These are phyloP conservation scores for Moesziomyces globuligerus DNA, from an alignment of 1,284 basidiomycete species.

Conservation along the genomic window DNA sequence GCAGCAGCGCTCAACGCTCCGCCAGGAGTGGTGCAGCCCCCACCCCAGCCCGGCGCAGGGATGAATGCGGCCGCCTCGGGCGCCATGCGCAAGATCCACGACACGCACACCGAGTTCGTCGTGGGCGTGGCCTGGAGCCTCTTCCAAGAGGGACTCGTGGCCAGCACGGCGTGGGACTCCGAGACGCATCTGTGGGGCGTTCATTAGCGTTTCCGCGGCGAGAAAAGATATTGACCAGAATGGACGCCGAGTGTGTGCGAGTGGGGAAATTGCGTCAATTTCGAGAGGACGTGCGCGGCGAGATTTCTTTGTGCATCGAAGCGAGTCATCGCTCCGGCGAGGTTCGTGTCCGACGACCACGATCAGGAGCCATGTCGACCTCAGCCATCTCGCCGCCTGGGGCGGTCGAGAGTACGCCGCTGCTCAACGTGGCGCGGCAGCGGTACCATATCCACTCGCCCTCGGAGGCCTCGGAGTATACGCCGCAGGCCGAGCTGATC, in stretches of 20 bases:
- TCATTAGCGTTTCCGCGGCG: not conserved
- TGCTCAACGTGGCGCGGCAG: slow-evolving; percentile 28
- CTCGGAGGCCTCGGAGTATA: slow-evolving; percentile 26
- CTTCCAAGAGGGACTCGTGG: slow-evolving; percentile 84
- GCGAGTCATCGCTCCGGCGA: too few species aligned
- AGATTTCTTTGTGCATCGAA: not conserved
- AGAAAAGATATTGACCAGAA: not conserved
- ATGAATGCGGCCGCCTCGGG: not conserved
- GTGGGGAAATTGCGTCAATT: not conserved
- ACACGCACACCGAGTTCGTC: slow-evolving; percentile 92
- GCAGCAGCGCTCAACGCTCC: slow-evolving; percentile 24
- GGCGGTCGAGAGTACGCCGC: slow-evolving; percentile 21
- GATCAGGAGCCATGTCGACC: slow-evolving; percentile 10
- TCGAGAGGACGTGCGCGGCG: not conserved
- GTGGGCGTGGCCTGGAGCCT: slow-evolving; percentile 84
- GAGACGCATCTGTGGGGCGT: slow-evolving; percentile 76
- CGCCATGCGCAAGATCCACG: slow-evolving; percentile 75
- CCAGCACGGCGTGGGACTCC: slow-evolving; percentile 90
- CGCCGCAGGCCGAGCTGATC: slow-evolving; percentile 14
- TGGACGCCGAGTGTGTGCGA: not conserved
- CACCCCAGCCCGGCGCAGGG: slow-evolving; percentile 43
- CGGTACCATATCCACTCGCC: slow-evolving; percentile 22
- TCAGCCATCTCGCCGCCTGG: slow-evolving; percentile 12
- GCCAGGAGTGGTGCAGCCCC: slow-evolving; percentile 68
- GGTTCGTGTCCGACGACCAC: not conserved